phyloP scores from a whole-genome alignment of 257 asterid species.

The Thymus mandschuricus region DNA sequence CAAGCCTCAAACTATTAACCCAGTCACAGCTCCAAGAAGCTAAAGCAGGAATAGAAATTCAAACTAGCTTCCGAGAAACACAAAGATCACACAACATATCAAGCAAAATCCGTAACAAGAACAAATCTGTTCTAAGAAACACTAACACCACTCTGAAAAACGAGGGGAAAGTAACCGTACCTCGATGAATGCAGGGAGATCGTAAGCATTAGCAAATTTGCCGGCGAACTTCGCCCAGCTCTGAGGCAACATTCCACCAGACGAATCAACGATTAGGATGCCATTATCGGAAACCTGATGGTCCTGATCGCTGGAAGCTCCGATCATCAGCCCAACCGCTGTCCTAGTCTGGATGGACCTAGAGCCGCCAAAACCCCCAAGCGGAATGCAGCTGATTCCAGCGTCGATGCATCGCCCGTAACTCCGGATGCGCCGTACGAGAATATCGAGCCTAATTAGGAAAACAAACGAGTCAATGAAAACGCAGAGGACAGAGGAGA shows the following conservation, averaged over 20 bases:
- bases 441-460: slow-evolving; percentile 32
- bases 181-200: slow-evolving; percentile 65
- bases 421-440: slow-evolving; percentile 94
- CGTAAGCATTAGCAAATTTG: slow-evolving; percentile 68
- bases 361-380: slow-evolving; percentile 87
- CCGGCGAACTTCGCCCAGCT: slow-evolving; percentile 90
- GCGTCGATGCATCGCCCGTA: slow-evolving; percentile 68
- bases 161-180: slow-evolving; percentile 34
- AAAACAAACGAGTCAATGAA: too few species aligned
- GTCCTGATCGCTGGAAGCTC: slow-evolving; percentile 85
- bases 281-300: slow-evolving; percentile 77
- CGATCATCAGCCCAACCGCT: slow-evolving; percentile 76
- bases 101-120: neutral
- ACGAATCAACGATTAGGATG: slow-evolving; percentile 77
- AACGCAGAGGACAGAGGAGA: neutral
- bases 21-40: too few species aligned
- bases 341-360: slow-evolving; percentile 77
- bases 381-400: slow-evolving; percentile 80
- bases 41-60: neutral
- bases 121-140: neutral
- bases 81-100: neutral
- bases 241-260: slow-evolving; percentile 95
- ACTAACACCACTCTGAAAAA: neutral
- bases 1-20: neutral
- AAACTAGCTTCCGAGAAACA: neutral